Evolutionary conservation across 306 rosid genomes (phyloP).

Genomic region (Glycyrrhiza uralensis): DNA sequence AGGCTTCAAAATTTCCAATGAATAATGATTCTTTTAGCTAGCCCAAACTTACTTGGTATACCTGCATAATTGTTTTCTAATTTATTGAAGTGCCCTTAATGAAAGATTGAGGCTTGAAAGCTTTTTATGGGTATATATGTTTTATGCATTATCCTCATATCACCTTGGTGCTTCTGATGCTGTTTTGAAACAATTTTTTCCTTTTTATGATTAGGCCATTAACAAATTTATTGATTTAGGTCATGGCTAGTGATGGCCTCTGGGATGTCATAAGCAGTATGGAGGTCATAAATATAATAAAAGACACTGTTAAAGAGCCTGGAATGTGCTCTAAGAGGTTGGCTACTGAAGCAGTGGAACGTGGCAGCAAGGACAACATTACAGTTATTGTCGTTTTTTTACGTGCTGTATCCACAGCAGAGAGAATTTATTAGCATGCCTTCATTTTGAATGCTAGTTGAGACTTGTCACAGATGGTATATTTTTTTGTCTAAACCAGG

Average conservation of each 20-base stretch:
- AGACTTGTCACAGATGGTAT: not conserved
- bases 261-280: slow-evolving; percentile 81
- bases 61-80: not conserved
- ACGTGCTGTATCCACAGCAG: slow-evolving; percentile 76
- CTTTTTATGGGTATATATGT: not conserved
- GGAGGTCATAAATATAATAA: slow-evolving; percentile 64
- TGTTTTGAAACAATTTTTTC: not conserved
- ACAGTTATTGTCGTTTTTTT: slow-evolving; percentile 82
- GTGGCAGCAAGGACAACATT: slow-evolving; percentile 89
- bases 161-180: not conserved
- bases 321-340: slow-evolving; percentile 93
- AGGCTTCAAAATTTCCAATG: not conserved
- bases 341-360: slow-evolving; percentile 84
- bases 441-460: not conserved
- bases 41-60: not conserved
- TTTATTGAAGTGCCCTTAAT: not conserved
- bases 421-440: slow-evolving; percentile 69
- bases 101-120: not conserved
- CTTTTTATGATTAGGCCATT: not conserved
- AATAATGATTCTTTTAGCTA: not conserved
- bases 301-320: slow-evolving; percentile 85
- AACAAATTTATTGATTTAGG: slow-evolving; percentile 38
- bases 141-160: not conserved
- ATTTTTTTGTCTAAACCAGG: too few relatives aligned
- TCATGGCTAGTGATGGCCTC: slow-evolving; percentile 93